phyloP scores from a whole-genome alignment of 495 filamentous ascomycete genomes.

The Mytilinidion resinicola region DNA sequence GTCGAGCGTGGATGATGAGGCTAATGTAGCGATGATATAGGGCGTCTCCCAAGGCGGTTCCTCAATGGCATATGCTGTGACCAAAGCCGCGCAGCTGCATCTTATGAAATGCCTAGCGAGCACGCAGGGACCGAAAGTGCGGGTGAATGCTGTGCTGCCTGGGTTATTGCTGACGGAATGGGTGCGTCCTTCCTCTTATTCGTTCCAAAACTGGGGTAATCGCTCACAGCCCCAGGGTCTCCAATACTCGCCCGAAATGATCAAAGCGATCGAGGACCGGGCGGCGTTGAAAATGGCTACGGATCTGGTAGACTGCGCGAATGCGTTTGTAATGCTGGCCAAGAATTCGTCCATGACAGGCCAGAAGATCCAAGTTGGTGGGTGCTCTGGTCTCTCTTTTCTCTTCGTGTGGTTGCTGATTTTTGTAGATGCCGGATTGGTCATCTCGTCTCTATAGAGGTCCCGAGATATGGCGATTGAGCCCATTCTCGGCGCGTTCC shows the following conservation, averaged over 20 bases:
- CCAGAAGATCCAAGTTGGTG: constrained; percentile 34
- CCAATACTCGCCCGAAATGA: constrained; percentile 27
- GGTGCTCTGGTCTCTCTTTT: constrained; percentile 5
- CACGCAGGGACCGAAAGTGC: constrained; percentile 57
- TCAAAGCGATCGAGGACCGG: constrained; percentile 28
- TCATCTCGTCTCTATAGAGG: constrained; percentile 11
- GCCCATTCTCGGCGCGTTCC: too few species aligned
- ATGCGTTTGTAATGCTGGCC: constrained; percentile 36
- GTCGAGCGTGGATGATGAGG: neutral
- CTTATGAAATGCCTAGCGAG: constrained; percentile 67
- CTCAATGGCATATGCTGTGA: constrained; percentile 60
- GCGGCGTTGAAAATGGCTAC: constrained; percentile 36
- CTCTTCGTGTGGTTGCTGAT: neutral
- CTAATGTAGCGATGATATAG: constrained; percentile 31
- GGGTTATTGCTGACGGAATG: constrained; percentile 68
- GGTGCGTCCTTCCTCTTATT: constrained; percentile 38
- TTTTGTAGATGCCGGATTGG: constrained; percentile 20
- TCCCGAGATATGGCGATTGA: neutral
- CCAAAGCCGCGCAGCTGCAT: constrained; percentile 63
- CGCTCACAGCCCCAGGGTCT: constrained; percentile 23
- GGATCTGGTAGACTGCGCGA: constrained; percentile 37
- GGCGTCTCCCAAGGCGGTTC: constrained; percentile 47
- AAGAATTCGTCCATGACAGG: constrained; percentile 41
- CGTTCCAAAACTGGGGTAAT: neutral
- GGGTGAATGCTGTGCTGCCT: constrained; percentile 62